phyloP scores from a whole-genome alignment of 83 land plant species.

The Diphasiastrum complanatum region DNA sequence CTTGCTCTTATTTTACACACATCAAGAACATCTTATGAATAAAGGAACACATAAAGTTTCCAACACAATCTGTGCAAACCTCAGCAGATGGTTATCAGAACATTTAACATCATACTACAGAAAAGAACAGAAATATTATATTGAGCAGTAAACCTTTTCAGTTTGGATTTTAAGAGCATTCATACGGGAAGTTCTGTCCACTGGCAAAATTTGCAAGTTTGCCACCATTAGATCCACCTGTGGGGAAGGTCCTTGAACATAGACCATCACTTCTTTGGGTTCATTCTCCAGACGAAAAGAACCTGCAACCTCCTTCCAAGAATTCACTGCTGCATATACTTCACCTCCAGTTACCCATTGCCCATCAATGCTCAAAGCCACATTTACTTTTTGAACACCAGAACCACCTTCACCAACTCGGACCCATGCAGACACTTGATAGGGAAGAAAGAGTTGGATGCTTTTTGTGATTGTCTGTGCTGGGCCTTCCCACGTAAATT shows the following conservation, averaged over 20 bases:
- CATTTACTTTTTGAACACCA: constrained; percentile 69
- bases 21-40: too few relatives aligned
- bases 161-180: constrained; percentile 48
- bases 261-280: constrained; percentile 59
- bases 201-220: constrained; percentile 80
- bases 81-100: too few relatives aligned
- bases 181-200: constrained; percentile 57
- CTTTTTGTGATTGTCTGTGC: constrained; percentile 83
- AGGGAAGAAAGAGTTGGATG: constrained; percentile 55
- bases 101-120: too few relatives aligned
- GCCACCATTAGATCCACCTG: constrained; percentile 90
- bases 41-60: too few relatives aligned
- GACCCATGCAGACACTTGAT: constrained; percentile 97
- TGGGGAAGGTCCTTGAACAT: constrained; percentile 81
- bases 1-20: too few relatives aligned
- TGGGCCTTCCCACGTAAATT: constrained; percentile 85
- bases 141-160: constrained; percentile 55
- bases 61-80: too few relatives aligned
- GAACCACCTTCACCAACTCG: constrained; percentile 44
- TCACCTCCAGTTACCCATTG: constrained; percentile 92
- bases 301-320: constrained; percentile 84
- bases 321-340: constrained; percentile 41
- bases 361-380: constrained; percentile 67
- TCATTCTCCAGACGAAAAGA: constrained; percentile 86
- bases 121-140: not conserved